Conservation (phyloP, 768 basidiomycete species). For the Amanita inopinata region DNA sequence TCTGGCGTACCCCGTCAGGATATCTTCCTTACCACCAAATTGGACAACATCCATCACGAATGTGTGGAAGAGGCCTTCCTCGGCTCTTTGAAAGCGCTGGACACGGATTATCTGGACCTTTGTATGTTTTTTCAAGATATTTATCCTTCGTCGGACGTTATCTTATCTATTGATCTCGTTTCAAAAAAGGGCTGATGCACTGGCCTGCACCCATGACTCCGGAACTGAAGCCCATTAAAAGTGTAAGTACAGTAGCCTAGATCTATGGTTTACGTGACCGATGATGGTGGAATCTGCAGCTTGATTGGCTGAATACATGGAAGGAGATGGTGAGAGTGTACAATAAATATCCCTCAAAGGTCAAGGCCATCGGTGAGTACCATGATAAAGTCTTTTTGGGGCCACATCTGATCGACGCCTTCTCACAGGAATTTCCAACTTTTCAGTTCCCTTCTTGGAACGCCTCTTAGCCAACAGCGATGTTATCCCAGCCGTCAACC, state of each 20-base stretch:
- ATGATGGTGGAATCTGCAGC: conserved; percentile 13
- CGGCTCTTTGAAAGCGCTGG: conserved; percentile 56
- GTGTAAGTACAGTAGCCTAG: conserved; percentile 15
- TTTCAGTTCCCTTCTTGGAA: conserved; percentile 53
- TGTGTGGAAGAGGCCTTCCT: conserved; percentile 54
- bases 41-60: conserved; percentile 54
- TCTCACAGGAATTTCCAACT: conserved; percentile 54
- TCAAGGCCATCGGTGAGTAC: conserved; percentile 60
- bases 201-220: conserved; percentile 72
- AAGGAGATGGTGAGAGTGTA: conserved; percentile 62
- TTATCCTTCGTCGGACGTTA: too few relatives aligned
- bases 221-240: conserved; percentile 44
- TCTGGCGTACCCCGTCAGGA: conserved; percentile 63
- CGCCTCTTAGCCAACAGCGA: conserved; percentile 45
- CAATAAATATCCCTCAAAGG: conserved; percentile 56
- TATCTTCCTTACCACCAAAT: conserved; percentile 77
- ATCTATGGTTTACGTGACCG: neutral
- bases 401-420: conserved; percentile 1
- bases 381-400: conserved; percentile 1
- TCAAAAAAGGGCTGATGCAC: conserved; percentile 64
- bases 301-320: conserved; percentile 74
- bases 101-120: conserved; percentile 71
- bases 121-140: conserved; percentile 32
- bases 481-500: conserved; percentile 71
- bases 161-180: neutral